A percentile compares a stretch with the other conserved stretches of the same genome.
Conservation (phyloP, 1,284 basidiomycete species). For the Papiliotrema laurentii region DNA sequence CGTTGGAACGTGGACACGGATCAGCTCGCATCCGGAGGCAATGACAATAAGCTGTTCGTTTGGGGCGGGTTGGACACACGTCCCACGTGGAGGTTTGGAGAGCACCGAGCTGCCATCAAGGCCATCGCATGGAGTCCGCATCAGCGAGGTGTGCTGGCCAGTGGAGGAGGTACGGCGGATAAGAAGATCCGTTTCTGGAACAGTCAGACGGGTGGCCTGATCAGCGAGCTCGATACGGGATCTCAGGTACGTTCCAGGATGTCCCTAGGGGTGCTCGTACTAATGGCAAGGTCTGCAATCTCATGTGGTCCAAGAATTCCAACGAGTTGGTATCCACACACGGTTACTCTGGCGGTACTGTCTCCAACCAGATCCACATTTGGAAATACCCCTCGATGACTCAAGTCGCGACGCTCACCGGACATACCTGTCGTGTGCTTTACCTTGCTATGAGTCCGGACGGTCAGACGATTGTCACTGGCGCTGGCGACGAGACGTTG, state of each 20-base stretch:
- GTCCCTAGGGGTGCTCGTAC: not conserved
- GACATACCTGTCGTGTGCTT: conserved; percentile 89
- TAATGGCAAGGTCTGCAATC: conserved; percentile 77
- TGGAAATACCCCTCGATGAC: conserved; percentile 94
- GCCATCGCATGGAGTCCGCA: conserved; percentile 98
- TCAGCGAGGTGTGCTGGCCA: conserved; percentile 82
- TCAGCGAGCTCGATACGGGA: conserved; percentile 84
- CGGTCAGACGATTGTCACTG: conserved; percentile 95
- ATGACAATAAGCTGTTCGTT: conserved; percentile 97
- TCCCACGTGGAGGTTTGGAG: conserved; percentile 89
- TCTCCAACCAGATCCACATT: conserved; percentile 97
- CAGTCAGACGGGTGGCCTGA: conserved; percentile 74
- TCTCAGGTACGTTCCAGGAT: conserved; percentile 64
- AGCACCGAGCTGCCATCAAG: conserved; percentile 95
- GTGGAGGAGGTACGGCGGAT: conserved; percentile 96
- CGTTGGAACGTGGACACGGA: conserved; percentile 77
- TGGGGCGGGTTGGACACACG: conserved; percentile 69
- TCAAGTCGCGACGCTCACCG: conserved; percentile 89
- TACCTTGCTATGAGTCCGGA: conserved; percentile 97
- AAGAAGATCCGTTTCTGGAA: conserved; percentile 99
- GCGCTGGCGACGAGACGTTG: conserved; percentile 95
- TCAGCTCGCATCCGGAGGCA: conserved; percentile 88
- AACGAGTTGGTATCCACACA: conserved; percentile 98
- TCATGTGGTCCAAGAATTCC: conserved; percentile 92
- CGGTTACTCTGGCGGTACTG: conserved; percentile 86